These are phyloP conservation scores for Dothideomycetidae sp. DNA, from an alignment of 2,329 filamentous ascomycete genomes.

Conservation along the genomic window DNA sequence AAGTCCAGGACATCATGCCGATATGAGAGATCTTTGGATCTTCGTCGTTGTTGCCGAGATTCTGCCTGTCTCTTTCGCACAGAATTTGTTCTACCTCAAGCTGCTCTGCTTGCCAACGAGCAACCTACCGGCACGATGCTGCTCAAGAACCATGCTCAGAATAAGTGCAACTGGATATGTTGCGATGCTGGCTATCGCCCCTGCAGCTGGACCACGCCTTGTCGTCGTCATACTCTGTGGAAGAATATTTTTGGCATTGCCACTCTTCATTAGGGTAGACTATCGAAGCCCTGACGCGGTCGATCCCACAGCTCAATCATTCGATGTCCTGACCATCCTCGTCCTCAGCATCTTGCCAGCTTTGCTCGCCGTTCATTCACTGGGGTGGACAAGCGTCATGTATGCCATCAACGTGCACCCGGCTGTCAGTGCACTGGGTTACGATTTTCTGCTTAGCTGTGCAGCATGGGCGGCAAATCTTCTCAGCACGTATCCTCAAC, in stretches of 20 bases:
- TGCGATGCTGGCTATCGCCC: slow-evolving; percentile 12
- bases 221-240: slow-evolving; percentile 17
- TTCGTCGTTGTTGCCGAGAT: slow-evolving; percentile 24
- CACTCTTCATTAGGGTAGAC: slow-evolving; percentile 10
- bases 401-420: slow-evolving; percentile 18
- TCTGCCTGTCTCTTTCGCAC: slow-evolving; percentile 22
- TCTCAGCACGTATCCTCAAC: not conserved
- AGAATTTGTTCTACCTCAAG: slow-evolving; percentile 22
- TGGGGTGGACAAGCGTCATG: slow-evolving; percentile 1
- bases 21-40: slow-evolving; percentile 19
- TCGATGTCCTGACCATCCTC: slow-evolving; percentile 6
- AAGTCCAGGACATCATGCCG: slow-evolving; percentile 14
- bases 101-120: slow-evolving; percentile 13
- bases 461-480: not conserved
- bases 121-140: slow-evolving; percentile 4
- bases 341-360: slow-evolving; percentile 9
- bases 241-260: slow-evolving; percentile 15
- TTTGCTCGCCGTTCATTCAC: slow-evolving; percentile 4
- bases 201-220: slow-evolving; percentile 8
- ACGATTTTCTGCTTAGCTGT: slow-evolving; percentile 17
- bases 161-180: slow-evolving; percentile 11
- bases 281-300: not conserved
- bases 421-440: slow-evolving; percentile 19
- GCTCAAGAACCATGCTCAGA: slow-evolving; percentile 5
- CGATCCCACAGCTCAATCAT: slow-evolving; percentile 3